A percentile compares a stretch with the other conserved stretches of the same genome.
Evolutionary conservation across 148 eudicot species (phyloP).

Genomic region (Bassia scoparia): DNA sequence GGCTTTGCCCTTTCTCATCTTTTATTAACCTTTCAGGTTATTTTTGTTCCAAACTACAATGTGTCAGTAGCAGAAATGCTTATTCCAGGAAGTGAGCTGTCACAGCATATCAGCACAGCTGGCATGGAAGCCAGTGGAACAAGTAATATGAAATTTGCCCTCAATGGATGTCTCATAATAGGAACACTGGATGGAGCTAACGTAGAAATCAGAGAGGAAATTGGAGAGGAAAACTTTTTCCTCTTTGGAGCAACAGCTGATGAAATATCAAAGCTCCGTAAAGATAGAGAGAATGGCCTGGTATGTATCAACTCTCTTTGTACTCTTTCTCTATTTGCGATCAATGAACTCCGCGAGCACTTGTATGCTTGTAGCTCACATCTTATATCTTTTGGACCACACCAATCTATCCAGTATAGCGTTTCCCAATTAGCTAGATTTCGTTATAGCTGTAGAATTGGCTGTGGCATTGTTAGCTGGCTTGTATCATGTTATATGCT

Average conservation of each 20-base stretch:
- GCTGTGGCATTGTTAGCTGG: background rate
- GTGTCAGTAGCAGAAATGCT: slow-evolving; percentile 96
- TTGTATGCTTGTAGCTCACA: background rate
- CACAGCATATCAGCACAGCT: slow-evolving; percentile 98
- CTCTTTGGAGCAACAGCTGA: slow-evolving; percentile 98
- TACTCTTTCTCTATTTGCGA: background rate
- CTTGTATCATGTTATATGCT: background rate
- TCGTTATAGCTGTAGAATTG: background rate
- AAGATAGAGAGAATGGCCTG: slow-evolving; percentile 91
- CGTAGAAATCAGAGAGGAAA: slow-evolving; percentile 94
- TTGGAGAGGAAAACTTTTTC: slow-evolving; percentile 87
- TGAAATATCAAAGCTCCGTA: slow-evolving; percentile 82
- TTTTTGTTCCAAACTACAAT: slow-evolving; percentile 95
- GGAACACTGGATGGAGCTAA: slow-evolving; percentile 98
- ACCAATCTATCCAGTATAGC: background rate
- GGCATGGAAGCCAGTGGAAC: slow-evolving; percentile 99
- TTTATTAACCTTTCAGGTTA: slow-evolving; percentile 45
- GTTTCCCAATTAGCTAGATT: background rate
- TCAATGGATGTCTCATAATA: slow-evolving; percentile 93
- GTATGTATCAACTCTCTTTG: slow-evolving; percentile 27
- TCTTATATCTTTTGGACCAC: background rate
- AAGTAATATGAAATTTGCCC: slow-evolving; percentile 97
- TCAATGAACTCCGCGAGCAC: background rate
- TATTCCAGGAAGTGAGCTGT: slow-evolving; percentile 97
- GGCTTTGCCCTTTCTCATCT: slow-evolving; percentile 1